Evolutionary conservation across 257 asterid species (phyloP).

Genomic region (Nicotiana attenuata): DNA sequence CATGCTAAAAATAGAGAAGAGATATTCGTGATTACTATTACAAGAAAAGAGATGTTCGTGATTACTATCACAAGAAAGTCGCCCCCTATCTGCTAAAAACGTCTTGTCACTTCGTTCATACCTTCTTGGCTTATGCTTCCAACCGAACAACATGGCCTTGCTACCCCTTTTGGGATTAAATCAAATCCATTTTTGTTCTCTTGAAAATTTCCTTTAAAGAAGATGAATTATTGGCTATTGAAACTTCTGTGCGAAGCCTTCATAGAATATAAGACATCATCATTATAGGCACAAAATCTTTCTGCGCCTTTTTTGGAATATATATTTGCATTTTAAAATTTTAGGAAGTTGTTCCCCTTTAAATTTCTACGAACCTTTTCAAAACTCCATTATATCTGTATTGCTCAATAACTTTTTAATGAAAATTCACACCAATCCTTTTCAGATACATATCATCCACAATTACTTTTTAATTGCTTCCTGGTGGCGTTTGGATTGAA

Average conservation of each 20-base stretch:
- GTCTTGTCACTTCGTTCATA: too few relatives aligned
- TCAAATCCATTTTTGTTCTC: background rate
- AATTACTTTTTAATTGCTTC: background rate
- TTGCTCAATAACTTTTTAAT: background rate
- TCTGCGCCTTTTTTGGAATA: background rate
- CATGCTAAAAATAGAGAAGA: too few relatives aligned
- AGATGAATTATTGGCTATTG: background rate
- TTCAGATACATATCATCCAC: background rate
- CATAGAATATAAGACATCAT: constrained; percentile 6
- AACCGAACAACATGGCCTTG: too few relatives aligned
- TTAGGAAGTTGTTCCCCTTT: background rate
- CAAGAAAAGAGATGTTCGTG: too few relatives aligned
- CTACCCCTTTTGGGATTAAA: too few relatives aligned
- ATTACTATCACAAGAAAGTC: too few relatives aligned
- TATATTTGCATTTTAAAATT: background rate
- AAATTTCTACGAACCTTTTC: background rate
- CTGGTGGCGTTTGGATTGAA: too few relatives aligned
- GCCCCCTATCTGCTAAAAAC: too few relatives aligned
- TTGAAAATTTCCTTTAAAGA: background rate
- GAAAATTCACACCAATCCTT: background rate
- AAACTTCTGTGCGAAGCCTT: constrained; percentile 5
- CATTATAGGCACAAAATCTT: background rate
- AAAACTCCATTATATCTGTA: background rate
- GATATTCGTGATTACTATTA: too few relatives aligned
- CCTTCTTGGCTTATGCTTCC: too few relatives aligned